Evolutionary conservation across 352 stramenopile genomes (phyloP), one percentile per base, ranked within the genome.

Genomic region (Phytophthora constricta): DNA sequence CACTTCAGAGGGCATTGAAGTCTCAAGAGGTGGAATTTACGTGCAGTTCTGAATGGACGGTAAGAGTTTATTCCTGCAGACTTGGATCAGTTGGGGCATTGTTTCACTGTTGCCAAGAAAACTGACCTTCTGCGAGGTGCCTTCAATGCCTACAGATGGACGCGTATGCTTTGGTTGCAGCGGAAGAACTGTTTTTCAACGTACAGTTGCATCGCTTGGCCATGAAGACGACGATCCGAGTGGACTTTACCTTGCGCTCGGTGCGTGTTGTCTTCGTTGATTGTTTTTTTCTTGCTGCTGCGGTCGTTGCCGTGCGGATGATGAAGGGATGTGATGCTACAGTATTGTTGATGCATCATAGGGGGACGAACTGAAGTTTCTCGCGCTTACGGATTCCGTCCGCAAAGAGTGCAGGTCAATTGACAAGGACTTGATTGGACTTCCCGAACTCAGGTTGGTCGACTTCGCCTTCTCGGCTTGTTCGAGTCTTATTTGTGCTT

Each of bases 161-260:
- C 17, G 83, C 74, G 0, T 88, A 84, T 68, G 81, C 82, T 10
- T 59, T 91, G 42, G 66, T 91, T 48, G 76, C 77, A 11, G 85
- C 85, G 20, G 85, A 93, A 59, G 85, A 93, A 68, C 62, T 93
- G 27, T 75, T 60, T 50, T 91, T 93, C 57, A 84, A 56, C 27
- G 62, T 91, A 33, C 76, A 91, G 47, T 56, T 92, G 23, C 77
- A 87, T 51, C 76, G 76, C 26, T 58, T 91, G 23, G 58, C 79
- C 14, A 72, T 67, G 46, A 82, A 85, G 48, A 79, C 65, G 27
- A 74, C 72, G 17, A 86, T 91, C 34, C 83, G 82, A 13, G 74
- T 91, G 5, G 83, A 93, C 58, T 91, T 93, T 42, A 91, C 89
- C 74, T 74, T 90, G 26, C 73, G 64, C 20, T 83, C 74, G 61